Evolutionary conservation across 805 yeast species (phyloP), one percentile per base, ranked within the genome.

Genomic region (Candida broadrunensis): DNA sequence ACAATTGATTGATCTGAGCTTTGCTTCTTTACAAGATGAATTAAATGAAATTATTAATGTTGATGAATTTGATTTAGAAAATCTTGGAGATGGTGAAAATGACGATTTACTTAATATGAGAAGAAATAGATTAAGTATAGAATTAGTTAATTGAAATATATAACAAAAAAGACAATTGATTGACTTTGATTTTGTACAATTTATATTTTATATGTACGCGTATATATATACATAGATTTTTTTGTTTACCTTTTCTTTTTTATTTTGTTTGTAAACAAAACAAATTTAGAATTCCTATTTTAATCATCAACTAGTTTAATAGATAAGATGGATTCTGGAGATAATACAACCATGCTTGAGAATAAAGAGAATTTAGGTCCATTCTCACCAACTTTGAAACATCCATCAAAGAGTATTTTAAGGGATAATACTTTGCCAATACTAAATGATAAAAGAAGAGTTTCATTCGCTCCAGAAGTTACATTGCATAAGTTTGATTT

Each of bases 381-480:
- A n/a, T 29, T 29, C 18, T 29, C 32, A 4, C 32, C 32, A n/a
- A 14, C 32, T 5, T 29, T 29, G 9, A 29, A 29, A 18, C 5
- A 29, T 15, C 32, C 32, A 5, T 29, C 32, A 13, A 56, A 54
- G 40, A 49, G 62, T 35, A 57, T 58, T 15, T 44, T 59, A 13
- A 52, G 51, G 31, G 61, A 56, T 29, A 50, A 50, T 24, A 52
- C 61, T 2, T 39, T 54, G 16, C 61, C 61, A 2, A 33, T 56
- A 15, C 36, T 42, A 18, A 45, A 42, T 35, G 48, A 43, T 20
- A 52, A 62, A 27, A 61, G 91, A 42, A 61, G 91, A 19, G 91
- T 85, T 4, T 81, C 88, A 4, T 85, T 85, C 67, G 90, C 90
- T 1, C 85, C 85, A 1, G 86, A 81, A 49, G 87, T 81, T 0